phyloP scores from a whole-genome alignment of 1,284 basidiomycete genomes.

The Prillingera fragicola region DNA sequence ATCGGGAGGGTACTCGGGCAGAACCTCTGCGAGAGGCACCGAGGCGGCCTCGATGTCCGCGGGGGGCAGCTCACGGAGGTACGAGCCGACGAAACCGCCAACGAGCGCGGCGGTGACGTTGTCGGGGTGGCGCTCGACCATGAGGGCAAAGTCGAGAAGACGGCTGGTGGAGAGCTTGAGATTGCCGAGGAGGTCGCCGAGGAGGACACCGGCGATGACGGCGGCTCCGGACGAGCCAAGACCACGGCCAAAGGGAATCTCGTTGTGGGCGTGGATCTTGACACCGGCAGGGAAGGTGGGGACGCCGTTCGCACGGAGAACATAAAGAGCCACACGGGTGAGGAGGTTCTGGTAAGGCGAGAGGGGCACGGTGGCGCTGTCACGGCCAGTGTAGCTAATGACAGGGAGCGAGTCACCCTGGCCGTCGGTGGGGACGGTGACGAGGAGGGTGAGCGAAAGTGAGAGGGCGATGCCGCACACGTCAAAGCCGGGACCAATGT shows the following conservation, averaged over 20 bases:
- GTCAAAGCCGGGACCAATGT: slow-evolving; percentile 98
- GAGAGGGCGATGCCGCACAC: slow-evolving; percentile 96
- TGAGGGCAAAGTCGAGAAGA: slow-evolving; percentile 90
- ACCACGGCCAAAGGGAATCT: slow-evolving; percentile 96
- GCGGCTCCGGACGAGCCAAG: slow-evolving; percentile 96
- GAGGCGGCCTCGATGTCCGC: slow-evolving; percentile 73
- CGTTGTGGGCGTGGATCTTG: slow-evolving; percentile 74
- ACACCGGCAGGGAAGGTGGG: slow-evolving; percentile 67
- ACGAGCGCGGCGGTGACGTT: slow-evolving; percentile 97
- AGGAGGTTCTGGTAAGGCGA: slow-evolving; percentile 95
- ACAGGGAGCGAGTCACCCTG: slow-evolving; percentile 19
- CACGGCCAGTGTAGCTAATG: slow-evolving; percentile 80
- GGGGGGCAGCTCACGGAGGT: slow-evolving; percentile 72
- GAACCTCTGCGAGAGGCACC: slow-evolving; percentile 90
- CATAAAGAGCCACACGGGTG: slow-evolving; percentile 96
- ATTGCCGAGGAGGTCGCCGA: slow-evolving; percentile 76
- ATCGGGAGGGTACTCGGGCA: slow-evolving; percentile 93
- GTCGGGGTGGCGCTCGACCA: slow-evolving; percentile 99
- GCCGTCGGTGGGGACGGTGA: slow-evolving; percentile 51
- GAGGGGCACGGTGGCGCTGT: slow-evolving; percentile 82
- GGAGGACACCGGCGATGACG: slow-evolving; percentile 89
- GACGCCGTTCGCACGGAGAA: slow-evolving; percentile 78
- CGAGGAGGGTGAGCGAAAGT: slow-evolving; percentile 72
- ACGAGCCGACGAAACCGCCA: slow-evolving; percentile 97
- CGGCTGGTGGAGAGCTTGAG: slow-evolving; percentile 66